Evolutionary conservation across 192 early-diverging fungal genomes (phyloP).

Genomic region (Rhizoclosmatium globosum): DNA sequence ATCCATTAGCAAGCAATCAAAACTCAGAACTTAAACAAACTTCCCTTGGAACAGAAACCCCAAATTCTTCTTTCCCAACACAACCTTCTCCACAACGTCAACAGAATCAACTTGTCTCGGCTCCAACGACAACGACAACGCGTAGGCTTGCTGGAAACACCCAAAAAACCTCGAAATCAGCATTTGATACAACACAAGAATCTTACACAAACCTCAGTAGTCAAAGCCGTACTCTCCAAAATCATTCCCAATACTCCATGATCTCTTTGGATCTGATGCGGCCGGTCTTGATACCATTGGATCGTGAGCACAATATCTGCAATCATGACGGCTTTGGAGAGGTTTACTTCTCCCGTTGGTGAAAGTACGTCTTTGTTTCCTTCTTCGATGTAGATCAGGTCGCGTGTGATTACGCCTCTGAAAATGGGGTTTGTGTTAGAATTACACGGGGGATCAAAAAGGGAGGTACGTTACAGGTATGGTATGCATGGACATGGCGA

Average conservation of each 20-base stretch:
- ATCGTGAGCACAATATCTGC: constrained; percentile 70
- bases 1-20: too few species aligned
- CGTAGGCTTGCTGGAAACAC: constrained; percentile 41
- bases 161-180: background rate
- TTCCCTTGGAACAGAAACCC: too few species aligned
- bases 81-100: too few species aligned
- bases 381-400: constrained; percentile 77
- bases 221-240: constrained; percentile 47
- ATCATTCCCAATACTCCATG: constrained; percentile 42
- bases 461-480: too few species aligned
- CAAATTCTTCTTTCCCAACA: too few species aligned
- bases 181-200: background rate
- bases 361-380: constrained; percentile 68
- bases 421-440: too few species aligned
- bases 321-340: constrained; percentile 76
- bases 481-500: constrained; percentile 73
- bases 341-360: constrained; percentile 75
- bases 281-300: constrained; percentile 61
- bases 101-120: constrained; percentile 31
- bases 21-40: too few species aligned
- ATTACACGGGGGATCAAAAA: too few species aligned
- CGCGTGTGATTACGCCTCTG: constrained; percentile 74
- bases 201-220: constrained; percentile 35
- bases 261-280: constrained; percentile 37
- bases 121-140: constrained; percentile 49